phyloP scores from a whole-genome alignment of 164 flowering plant genomes.

The Litsea cubeba region DNA sequence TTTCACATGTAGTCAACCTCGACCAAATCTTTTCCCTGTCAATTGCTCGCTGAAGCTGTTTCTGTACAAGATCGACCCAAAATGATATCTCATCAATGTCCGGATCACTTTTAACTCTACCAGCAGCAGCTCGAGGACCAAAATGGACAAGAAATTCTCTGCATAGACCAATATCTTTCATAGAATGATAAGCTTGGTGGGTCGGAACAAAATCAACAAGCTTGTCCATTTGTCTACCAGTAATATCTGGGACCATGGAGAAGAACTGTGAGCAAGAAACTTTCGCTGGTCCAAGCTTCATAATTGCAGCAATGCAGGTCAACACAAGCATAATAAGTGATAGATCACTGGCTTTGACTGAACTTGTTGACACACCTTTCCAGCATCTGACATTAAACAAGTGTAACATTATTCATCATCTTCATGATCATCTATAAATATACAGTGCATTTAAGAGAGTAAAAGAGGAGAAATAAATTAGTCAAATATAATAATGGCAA shows the following conservation, averaged over 20 bases:
- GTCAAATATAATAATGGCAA: neutral
- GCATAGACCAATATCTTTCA: slow-evolving; percentile 76
- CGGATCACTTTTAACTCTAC: slow-evolving; percentile 49
- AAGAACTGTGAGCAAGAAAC: slow-evolving; percentile 78
- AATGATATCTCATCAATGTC: slow-evolving; percentile 71
- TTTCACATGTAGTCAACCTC: slow-evolving; percentile 87
- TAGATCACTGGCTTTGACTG: slow-evolving; percentile 57
- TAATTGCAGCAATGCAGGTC: slow-evolving; percentile 73
- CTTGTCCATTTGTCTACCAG: slow-evolving; percentile 93
- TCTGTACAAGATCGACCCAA: slow-evolving; percentile 90
- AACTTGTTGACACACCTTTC: slow-evolving; percentile 30
- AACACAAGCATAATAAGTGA: slow-evolving; percentile 82
- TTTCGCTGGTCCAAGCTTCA: slow-evolving; percentile 90
- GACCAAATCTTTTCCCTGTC: slow-evolving; percentile 97
- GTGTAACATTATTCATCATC: slow-evolving; percentile 3
- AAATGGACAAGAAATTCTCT: slow-evolving; percentile 91
- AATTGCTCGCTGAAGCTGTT: slow-evolving; percentile 79
- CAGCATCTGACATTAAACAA: slow-evolving; percentile 35
- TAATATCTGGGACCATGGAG: slow-evolving; percentile 70
- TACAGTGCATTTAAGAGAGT: neutral
- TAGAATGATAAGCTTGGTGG: slow-evolving; percentile 56
- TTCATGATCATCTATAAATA: slow-evolving; percentile 8
- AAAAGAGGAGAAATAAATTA: neutral
- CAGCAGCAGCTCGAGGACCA: slow-evolving; percentile 87
- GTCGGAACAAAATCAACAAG: slow-evolving; percentile 70